These are phyloP conservation scores for Sarocladium strictum DNA, from an alignment of 2,329 filamentous ascomycete species.

Conservation along the genomic window DNA sequence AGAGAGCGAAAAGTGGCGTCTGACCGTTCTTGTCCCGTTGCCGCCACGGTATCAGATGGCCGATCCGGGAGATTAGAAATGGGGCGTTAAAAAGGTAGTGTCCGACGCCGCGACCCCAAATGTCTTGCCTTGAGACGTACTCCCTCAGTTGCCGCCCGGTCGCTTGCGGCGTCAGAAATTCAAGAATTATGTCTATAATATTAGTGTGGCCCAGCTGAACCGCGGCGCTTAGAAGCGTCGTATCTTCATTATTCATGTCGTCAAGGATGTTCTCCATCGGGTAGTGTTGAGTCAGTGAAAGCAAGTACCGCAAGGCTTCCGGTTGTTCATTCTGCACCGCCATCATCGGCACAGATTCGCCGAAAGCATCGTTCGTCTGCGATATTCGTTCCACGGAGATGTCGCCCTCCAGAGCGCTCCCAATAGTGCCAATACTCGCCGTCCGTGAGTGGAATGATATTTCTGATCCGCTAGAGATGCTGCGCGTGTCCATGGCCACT, in stretches of 20 bases:
- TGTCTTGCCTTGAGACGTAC: conserved; percentile 74
- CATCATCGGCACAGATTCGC: conserved; percentile 88
- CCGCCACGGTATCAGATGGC: conserved; percentile 76
- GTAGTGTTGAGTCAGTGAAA: conserved; percentile 73
- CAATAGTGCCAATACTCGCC: conserved; percentile 68
- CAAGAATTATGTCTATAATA: conserved; percentile 68
- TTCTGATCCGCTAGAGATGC: conserved; percentile 79
- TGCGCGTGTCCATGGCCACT: conserved; percentile 85
- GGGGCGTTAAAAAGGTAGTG: conserved; percentile 96
- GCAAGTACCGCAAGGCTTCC: conserved; percentile 70
- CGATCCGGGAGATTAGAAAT: conserved; percentile 69
- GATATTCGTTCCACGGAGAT: conserved; percentile 74
- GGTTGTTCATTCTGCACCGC: conserved; percentile 67
- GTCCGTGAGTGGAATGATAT: conserved; percentile 77
- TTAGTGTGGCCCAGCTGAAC: conserved; percentile 76
- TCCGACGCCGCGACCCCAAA: conserved; percentile 80
- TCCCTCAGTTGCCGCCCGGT: conserved; percentile 50
- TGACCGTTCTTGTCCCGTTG: conserved; percentile 94
- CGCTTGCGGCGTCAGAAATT: conserved; percentile 57
- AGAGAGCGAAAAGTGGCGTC: conserved; percentile 93
- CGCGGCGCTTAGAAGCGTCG: conserved; percentile 82
- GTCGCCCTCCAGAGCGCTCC: conserved; percentile 74
- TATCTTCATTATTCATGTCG: conserved; percentile 85
- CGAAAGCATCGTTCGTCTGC: conserved; percentile 62
- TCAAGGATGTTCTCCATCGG: conserved; percentile 64